Conservation (phyloP, 192 early-diverging fungal genomes). For the Backusella morwellensis region DNA sequence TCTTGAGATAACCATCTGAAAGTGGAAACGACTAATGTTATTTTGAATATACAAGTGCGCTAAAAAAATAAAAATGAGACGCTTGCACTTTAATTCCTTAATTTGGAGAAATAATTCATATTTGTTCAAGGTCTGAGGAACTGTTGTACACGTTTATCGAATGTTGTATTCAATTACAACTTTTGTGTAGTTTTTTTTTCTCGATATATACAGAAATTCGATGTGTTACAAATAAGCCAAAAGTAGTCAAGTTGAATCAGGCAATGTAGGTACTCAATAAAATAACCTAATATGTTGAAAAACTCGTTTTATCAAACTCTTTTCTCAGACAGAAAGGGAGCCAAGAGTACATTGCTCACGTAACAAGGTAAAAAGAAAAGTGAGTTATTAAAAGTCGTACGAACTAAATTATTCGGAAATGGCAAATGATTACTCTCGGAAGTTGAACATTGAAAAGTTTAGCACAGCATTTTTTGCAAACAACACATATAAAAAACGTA, state of each 20-base stretch:
- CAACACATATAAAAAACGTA: neutral
- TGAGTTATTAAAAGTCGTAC: neutral
- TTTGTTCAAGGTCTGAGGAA: neutral
- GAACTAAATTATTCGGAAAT: conserved; percentile 14
- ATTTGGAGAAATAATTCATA: neutral
- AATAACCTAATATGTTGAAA: neutral
- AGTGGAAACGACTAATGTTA: neutral
- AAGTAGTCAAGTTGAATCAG: neutral
- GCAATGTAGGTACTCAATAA: neutral
- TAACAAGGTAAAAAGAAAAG: conserved; percentile 3
- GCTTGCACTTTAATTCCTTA: neutral
- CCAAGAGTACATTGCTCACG: neutral
- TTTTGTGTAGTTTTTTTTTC: neutral
- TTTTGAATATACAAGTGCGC: neutral
- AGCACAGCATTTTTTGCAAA: neutral
- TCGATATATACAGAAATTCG: neutral
- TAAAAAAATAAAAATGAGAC: neutral
- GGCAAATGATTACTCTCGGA: conserved; percentile 4
- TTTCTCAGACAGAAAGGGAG: neutral
- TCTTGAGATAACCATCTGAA: too few species aligned
- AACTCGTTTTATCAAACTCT: conserved; percentile 8
- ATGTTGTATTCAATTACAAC: neutral
- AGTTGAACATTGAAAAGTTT: neutral
- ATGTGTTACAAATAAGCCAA: neutral
- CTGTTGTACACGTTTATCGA: neutral